phyloP scores from a whole-genome alignment of 2,329 filamentous ascomycete genomes.

The Ophiosphaerella narmari region DNA sequence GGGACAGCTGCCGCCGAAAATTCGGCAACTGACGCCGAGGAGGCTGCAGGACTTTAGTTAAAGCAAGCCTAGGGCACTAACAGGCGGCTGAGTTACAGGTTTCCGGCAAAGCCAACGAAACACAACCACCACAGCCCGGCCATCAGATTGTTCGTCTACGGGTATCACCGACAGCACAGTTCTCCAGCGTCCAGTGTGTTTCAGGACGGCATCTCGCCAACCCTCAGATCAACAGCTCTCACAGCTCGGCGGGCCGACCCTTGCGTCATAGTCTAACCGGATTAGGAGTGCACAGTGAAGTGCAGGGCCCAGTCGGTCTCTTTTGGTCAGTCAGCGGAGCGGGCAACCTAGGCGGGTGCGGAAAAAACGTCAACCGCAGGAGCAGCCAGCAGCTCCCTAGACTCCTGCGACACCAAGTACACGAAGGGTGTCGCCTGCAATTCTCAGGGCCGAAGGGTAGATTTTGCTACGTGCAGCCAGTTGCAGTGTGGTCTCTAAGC shows the following conservation, averaged over 20 bases:
- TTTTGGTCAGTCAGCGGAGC: constrained; percentile 3
- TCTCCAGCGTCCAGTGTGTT: not conserved
- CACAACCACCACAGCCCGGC: constrained; percentile 2
- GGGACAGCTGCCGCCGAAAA: constrained; percentile 25
- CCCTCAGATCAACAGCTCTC: constrained; percentile 15
- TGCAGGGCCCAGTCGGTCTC: constrained; percentile 13
- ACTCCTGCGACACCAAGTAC: constrained; percentile 25
- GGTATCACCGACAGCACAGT: too few species aligned
- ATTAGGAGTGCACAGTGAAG: constrained; percentile 31
- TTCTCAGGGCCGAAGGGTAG: constrained; percentile 18
- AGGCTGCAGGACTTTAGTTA: constrained; percentile 16
- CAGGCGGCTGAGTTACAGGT: constrained; percentile 10
- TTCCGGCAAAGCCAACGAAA: constrained; percentile 3
- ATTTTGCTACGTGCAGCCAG: constrained; percentile 8
- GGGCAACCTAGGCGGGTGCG: constrained; percentile 18
- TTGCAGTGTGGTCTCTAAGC: constrained; percentile 14
- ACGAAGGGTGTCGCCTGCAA: constrained; percentile 22
- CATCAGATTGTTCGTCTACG: not conserved
- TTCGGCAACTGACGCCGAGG: constrained; percentile 33
- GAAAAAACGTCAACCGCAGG: constrained; percentile 20
- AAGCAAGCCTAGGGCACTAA: constrained; percentile 29
- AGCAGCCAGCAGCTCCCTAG: not conserved
- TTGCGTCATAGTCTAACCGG: constrained; percentile 38
- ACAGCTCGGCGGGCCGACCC: constrained; percentile 38
- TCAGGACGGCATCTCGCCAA: constrained; percentile 4